A percentile compares a stretch with the other conserved stretches of the same genome.
Conservation (phyloP, 805 yeast genomes). For the Saccharomyces eubayanus region DNA sequence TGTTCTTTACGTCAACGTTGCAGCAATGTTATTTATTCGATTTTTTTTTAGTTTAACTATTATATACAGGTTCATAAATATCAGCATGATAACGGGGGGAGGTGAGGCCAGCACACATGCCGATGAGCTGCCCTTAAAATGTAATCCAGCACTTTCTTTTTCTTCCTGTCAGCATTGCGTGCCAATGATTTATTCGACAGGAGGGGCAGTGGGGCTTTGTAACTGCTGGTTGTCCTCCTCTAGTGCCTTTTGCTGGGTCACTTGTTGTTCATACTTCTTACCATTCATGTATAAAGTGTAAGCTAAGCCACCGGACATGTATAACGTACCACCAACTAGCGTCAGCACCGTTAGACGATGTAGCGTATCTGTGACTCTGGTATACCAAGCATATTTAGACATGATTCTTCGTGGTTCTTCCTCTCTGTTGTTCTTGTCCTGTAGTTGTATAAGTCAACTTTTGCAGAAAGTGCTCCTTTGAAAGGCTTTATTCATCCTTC, state of each 20-base stretch:
- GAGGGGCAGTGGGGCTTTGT: neutral
- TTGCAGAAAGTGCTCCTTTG: neutral
- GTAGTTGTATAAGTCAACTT: neutral
- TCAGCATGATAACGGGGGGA: neutral
- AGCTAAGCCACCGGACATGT: conserved; percentile 44
- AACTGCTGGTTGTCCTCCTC: neutral
- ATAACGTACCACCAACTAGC: conserved; percentile 48
- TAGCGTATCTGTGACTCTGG: conserved; percentile 58
- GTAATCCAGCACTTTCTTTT: neutral
- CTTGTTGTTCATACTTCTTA: conserved; percentile 40
- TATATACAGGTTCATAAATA: neutral
- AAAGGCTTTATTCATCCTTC: neutral
- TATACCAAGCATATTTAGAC: conserved; percentile 65
- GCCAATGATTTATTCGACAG: neutral
- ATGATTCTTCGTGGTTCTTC: conserved; percentile 17
- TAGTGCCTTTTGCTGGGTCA: conserved; percentile 23
- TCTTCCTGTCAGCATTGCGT: neutral
- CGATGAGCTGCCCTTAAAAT: neutral
- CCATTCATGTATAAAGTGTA: conserved; percentile 48
- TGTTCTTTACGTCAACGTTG: neutral
- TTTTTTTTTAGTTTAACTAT: neutral
- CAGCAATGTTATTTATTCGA: neutral
- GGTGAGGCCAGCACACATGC: neutral
- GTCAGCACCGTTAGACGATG: conserved; percentile 67
- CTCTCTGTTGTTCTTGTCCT: neutral